Percentiles rank a stretch among this genome's conserved stretches.
Conservation (phyloP, 2,329 filamentous ascomycete species). For the Neofusicoccum ribis region DNA sequence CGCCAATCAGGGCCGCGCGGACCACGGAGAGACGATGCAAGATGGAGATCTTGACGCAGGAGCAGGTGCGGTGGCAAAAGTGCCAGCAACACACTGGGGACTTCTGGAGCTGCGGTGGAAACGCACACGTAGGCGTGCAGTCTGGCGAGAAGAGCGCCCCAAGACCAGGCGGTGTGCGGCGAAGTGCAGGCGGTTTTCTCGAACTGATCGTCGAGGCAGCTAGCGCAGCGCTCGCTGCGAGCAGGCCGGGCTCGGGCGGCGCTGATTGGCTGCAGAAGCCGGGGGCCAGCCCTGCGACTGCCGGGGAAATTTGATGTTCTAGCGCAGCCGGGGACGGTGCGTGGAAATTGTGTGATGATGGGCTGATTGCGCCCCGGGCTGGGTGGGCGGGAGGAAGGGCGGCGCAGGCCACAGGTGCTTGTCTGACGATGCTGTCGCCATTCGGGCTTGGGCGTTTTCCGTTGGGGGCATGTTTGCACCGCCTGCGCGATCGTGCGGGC, state of each 20-base stretch:
- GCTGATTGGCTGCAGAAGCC: constrained; percentile 8
- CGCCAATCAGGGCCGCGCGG: constrained; percentile 13
- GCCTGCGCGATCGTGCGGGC: not conserved
- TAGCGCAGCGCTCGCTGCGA: not conserved
- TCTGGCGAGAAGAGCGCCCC: not conserved
- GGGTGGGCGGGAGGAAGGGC: not conserved
- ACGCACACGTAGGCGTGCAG: constrained; percentile 4
- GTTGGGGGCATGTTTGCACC: not conserved
- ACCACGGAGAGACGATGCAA: not conserved
- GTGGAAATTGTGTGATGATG: constrained; percentile 16
- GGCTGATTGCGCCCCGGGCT: constrained; percentile 5
- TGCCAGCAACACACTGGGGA: constrained; percentile 1
- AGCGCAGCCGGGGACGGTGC: not conserved
- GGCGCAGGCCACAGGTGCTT: constrained; percentile 7
- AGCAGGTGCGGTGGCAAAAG: constrained; percentile 11
- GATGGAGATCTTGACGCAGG: constrained; percentile 12
- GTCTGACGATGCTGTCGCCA: constrained; percentile 16
- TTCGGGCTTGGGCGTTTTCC: not conserved
- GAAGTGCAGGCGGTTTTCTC: constrained; percentile 2
- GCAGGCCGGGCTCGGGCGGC: not conserved
- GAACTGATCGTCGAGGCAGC: constrained; percentile 12
- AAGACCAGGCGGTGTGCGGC: not conserved
- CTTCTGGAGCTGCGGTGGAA: constrained; percentile 11
- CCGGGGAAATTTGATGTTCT: constrained; percentile 13
- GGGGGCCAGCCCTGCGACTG: constrained; percentile 7